phyloP scores from a whole-genome alignment of 352 stramenopile genomes.

The Pythium biforme region DNA sequence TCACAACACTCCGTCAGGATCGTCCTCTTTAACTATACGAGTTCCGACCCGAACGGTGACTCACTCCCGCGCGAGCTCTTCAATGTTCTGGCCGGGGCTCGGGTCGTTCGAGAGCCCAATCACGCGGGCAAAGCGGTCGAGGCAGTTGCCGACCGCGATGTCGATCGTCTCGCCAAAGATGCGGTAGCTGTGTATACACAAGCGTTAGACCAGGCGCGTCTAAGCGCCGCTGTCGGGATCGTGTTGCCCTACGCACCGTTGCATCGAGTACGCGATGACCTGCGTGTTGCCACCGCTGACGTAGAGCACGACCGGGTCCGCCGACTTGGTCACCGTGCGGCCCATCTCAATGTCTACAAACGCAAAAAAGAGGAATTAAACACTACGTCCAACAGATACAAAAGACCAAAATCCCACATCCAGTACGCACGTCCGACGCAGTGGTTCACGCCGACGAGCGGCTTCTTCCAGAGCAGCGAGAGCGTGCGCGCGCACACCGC shows the following conservation, averaged over 20 bases:
- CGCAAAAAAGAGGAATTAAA: slow-evolving; percentile 25
- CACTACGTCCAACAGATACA: no score
- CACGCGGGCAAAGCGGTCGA: slow-evolving; percentile 97
- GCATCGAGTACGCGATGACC: slow-evolving; percentile 90
- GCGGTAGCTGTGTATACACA: slow-evolving; percentile 77
- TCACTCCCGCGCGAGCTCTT: slow-evolving; percentile 95
- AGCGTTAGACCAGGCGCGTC: neutral
- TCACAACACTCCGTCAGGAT: neutral
- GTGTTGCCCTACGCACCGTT: slow-evolving; percentile 41
- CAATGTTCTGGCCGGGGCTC: slow-evolving; percentile 99
- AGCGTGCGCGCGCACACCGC: slow-evolving; percentile 95
- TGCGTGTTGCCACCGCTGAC: slow-evolving; percentile 99
- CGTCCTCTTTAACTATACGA: neutral
- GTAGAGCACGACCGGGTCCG: slow-evolving; percentile 98
- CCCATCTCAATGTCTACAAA: slow-evolving; percentile 99
- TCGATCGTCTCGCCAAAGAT: slow-evolving; percentile 99
- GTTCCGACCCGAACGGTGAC: slow-evolving; percentile 6
- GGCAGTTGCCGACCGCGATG: slow-evolving; percentile 99
- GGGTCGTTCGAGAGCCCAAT: slow-evolving; percentile 98
- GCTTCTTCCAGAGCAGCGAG: slow-evolving; percentile 94
- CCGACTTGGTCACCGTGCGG: slow-evolving; percentile 92
- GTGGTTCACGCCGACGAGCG: slow-evolving; percentile 98
- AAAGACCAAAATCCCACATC: no score
- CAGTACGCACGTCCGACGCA: slow-evolving; percentile 93
- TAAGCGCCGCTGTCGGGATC: no score